Evolutionary conservation across 2,329 filamentous ascomycete genomes (phyloP).

Genomic region (Pseudomassariella vexata): DNA sequence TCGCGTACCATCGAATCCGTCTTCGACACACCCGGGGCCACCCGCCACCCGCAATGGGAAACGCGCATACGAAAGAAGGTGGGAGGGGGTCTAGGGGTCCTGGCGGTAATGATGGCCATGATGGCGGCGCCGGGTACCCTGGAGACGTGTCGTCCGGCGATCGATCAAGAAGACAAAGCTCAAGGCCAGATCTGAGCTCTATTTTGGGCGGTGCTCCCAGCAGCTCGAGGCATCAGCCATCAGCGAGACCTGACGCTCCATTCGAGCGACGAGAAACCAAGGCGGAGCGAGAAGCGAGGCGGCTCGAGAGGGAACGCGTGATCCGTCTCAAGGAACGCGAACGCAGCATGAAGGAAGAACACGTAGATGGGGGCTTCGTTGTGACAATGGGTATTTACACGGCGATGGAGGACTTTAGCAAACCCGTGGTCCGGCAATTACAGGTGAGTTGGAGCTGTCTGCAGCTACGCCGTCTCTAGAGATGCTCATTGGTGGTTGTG

Average conservation of each 20-base stretch:
- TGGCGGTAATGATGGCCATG: conserved; percentile 15
- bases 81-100: conserved; percentile 11
- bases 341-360: conserved; percentile 82
- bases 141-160: conserved; percentile 15
- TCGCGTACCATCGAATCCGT: too few species aligned
- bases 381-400: conserved; percentile 94
- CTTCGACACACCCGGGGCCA: too few species aligned
- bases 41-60: conserved; percentile 14
- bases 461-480: background rate
- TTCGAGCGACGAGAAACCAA: conserved; percentile 76
- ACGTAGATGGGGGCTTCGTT: conserved; percentile 89
- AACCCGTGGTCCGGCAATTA: conserved; percentile 78
- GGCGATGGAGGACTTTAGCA: conserved; percentile 88
- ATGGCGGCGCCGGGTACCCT: conserved; percentile 13
- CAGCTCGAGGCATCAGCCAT: conserved; percentile 25
- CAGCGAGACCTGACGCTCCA: conserved; percentile 31
- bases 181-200: conserved; percentile 43
- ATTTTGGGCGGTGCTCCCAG: conserved; percentile 31
- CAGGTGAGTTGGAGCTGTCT: conserved; percentile 73
- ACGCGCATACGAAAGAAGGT: conserved; percentile 19
- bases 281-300: conserved; percentile 83
- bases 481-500: background rate
- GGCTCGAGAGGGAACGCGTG: conserved; percentile 73
- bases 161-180: conserved; percentile 19
- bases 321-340: conserved; percentile 78